These are phyloP conservation scores for Heimioporus sp. DNA, from an alignment of 768 basidiomycete genomes.

Conservation along the genomic window DNA sequence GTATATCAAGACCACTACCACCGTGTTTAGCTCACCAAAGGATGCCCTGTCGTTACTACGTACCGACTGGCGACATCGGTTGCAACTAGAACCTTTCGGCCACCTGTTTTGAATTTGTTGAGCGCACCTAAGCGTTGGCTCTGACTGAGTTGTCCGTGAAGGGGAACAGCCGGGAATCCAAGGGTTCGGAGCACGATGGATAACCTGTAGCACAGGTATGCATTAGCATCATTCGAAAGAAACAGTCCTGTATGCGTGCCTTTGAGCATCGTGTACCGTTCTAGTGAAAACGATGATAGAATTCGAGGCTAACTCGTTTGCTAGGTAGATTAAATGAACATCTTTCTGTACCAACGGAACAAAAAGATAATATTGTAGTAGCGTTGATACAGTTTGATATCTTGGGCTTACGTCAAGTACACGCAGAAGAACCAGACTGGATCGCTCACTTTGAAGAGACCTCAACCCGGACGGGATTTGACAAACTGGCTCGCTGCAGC, in stretches of 20 bases:
- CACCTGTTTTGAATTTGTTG: conserved; percentile 93
- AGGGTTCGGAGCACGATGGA: conserved; percentile 87
- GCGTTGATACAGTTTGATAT: conserved; percentile 94
- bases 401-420: conserved; percentile 38
- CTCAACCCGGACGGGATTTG: conserved; percentile 91
- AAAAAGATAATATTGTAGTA: conserved; percentile 94
- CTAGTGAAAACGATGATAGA: conserved; percentile 96
- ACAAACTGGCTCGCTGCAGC: conserved; percentile 89
- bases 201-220: conserved; percentile 44
- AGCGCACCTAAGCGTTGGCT: conserved; percentile 91
- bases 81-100: conserved; percentile 87
- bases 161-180: conserved; percentile 91
- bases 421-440: background rate
- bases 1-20: conserved; percentile 87
- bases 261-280: conserved; percentile 90
- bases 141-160: conserved; percentile 94
- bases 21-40: conserved; percentile 4
- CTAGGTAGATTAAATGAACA: conserved; percentile 83
- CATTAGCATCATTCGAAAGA: background rate
- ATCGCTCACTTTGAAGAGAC: conserved; percentile 82
- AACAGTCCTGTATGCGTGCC: conserved; percentile 37
- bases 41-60: conserved; percentile 23
- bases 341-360: conserved; percentile 92
- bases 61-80: conserved; percentile 95
- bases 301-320: conserved; percentile 86